Conservation (phyloP, 495 filamentous ascomycete species). For the Aspergillus wentii region DNA sequence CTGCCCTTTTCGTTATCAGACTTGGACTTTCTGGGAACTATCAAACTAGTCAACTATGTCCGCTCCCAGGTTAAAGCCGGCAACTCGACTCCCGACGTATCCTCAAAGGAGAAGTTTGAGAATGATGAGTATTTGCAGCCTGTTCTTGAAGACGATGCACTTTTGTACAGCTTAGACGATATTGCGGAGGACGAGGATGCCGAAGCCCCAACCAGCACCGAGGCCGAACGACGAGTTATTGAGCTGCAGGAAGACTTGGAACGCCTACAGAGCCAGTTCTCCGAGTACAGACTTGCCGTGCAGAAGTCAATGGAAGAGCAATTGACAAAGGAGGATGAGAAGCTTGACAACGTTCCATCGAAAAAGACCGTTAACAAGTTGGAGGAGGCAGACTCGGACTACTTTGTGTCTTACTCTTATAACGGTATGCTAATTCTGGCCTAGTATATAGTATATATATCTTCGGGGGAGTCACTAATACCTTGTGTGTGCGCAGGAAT, state of each 20-base stretch:
- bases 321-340: conserved; percentile 49
- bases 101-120: conserved; percentile 54
- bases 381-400: conserved; percentile 51
- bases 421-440: conserved; percentile 56
- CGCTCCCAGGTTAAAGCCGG: conserved; percentile 51
- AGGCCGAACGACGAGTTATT: conserved; percentile 52
- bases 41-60: conserved; percentile 85
- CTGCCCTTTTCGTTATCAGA: conserved; percentile 27
- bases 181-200: conserved; percentile 40
- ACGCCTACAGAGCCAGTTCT: conserved; percentile 60
- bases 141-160: conserved; percentile 82
- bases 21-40: conserved; percentile 75
- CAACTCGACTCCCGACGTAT: conserved; percentile 47
- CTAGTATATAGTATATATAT: too few species aligned
- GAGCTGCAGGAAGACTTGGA: conserved; percentile 68
- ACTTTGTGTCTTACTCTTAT: conserved; percentile 78
- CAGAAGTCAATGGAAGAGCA: conserved; percentile 66
- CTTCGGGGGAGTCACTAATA: too few species aligned
- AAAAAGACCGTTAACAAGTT: conserved; percentile 16
- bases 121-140: conserved; percentile 78
- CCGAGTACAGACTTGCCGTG: conserved; percentile 66
- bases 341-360: conserved; percentile 18
- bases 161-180: conserved; percentile 81
- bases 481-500: conserved; percentile 62
- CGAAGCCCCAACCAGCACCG: conserved; percentile 16